Evolutionary conservation across 2,329 filamentous ascomycete genomes (phyloP).

Genomic region (Curvularia sp.): DNA sequence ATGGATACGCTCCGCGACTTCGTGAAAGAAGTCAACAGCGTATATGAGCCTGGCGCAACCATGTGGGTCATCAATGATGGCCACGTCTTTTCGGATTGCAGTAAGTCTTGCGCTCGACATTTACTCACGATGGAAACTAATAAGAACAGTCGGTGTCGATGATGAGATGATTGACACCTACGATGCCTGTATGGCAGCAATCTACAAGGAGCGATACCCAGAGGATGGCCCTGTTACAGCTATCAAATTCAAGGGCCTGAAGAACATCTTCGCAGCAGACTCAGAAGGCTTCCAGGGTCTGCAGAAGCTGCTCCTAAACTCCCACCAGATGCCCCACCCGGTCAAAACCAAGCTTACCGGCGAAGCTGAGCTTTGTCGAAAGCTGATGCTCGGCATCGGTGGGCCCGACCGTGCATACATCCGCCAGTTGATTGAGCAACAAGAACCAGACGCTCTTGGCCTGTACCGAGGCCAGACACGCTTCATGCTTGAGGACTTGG

Average conservation of each 20-base stretch:
- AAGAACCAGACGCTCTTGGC: slow-evolving; percentile 38
- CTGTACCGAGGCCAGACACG: slow-evolving; percentile 49
- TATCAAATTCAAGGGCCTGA: slow-evolving; percentile 40
- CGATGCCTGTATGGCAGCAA: slow-evolving; percentile 47
- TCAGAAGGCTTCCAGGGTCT: slow-evolving; percentile 33
- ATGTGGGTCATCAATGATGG: slow-evolving; percentile 56
- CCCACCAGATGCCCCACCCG: slow-evolving; percentile 37
- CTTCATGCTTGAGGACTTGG: slow-evolving; percentile 50
- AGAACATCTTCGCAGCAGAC: slow-evolving; percentile 39
- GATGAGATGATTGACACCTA: slow-evolving; percentile 54
- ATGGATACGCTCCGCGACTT: slow-evolving; percentile 52
- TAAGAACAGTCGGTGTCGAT: slow-evolving; percentile 51
- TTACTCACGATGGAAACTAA: slow-evolving; percentile 10
- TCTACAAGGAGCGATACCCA: slow-evolving; percentile 44
- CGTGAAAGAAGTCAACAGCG: slow-evolving; percentile 49
- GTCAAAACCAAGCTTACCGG: slow-evolving; percentile 40
- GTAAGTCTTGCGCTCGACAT: slow-evolving; percentile 27
- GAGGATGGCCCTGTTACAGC: slow-evolving; percentile 29
- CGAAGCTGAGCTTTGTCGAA: slow-evolving; percentile 41
- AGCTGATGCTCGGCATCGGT: slow-evolving; percentile 38
- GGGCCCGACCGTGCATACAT: slow-evolving; percentile 36
- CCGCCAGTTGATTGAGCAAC: slow-evolving; percentile 36
- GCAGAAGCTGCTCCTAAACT: slow-evolving; percentile 28
- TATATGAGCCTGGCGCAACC: slow-evolving; percentile 53
- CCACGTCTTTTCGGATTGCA: slow-evolving; percentile 53